Base-by-base conservation (phyloP, 495 filamentous ascomycete species). In the Penicillium lividum region DNA sequence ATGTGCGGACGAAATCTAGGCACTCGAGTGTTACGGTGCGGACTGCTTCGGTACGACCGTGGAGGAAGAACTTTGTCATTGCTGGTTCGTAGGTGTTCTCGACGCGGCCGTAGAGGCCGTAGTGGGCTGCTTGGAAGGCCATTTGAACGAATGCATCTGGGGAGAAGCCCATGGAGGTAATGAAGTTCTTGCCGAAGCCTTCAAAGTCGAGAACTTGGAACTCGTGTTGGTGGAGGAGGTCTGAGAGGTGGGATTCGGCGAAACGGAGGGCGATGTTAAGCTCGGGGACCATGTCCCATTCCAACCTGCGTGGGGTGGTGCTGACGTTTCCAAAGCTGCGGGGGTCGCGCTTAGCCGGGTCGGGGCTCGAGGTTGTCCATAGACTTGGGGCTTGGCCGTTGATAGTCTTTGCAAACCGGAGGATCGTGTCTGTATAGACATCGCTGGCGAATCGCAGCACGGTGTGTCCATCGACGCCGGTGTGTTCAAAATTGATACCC, bases 401-500 rank as follows among this genome's bases (percentile, higher is more conserved):
- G 81, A 98, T 98, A 22, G 91, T 93, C 60, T 89, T 86, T 1
- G 95, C 94, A 63, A 97, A 98, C 10, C 94, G 90, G 9, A 98
- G 86, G 59, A 98, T 98, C 33, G 94, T 98, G 73, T 98, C 95
- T 0, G 94, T 98, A 74, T 98, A 98, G 45, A 98, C 78, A 68
- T 98, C 94, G 60, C 89, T 94, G 34, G 95, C 94, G 68, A 98
- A 96, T 15, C 94, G 89, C 47, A 98, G 81, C 5, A 98, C 95
- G 2, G 94, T 98, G 68, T 98, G 94, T 13, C 94, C 94, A 68
- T 98, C 94, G 6, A 98, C 94, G 62, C 95, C 95, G 0, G 94
- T 98, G 70, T 98, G 94, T 70, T 98, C 94, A 61, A 98, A 97
- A 73, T 98, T 98, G 84, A 98, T 98, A 29, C 94, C 94, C 0